Evolutionary conservation across 768 basidiomycete species (phyloP), one percentile per base, ranked within the genome.

Genomic region (Lactifluus subvellereus): DNA sequence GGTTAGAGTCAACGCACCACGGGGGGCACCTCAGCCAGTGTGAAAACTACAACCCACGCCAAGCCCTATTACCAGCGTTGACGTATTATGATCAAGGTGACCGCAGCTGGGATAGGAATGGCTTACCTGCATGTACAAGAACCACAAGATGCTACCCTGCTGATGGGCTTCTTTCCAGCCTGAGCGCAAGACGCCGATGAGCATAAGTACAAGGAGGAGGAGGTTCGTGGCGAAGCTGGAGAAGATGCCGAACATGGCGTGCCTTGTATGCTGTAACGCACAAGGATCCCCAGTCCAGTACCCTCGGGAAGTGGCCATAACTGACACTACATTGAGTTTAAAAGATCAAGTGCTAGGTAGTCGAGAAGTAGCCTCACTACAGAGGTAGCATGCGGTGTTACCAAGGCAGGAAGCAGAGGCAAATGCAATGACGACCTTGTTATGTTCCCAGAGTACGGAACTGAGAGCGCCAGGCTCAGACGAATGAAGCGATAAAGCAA

Each of bases 41-140:
- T n/a, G 2, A 56, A 27, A 11, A 35, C 8, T 16, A 57, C 10
- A 27, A 62, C 32, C 38, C 54, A 57, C 16, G n/a, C 22, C 32
- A 57, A 37, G 20, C 38, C 49, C 61, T 62, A n/a, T 33, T 16
- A 11, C 27, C 11, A 40, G 7, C 18, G 43, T n/a, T 43, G 18
- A 43, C 6, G 6, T 43, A 9, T 30, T 30, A 50, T 14, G 7
- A 22, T 58, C 22, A 49, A 38, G 14, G 14, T 37, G 48, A 38
- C 37, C 3, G 6, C 6, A 9, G n/a, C 7, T 27, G 27, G 27
- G 42, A 14, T 1, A 16, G 32, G 18, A 20, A 13, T 40, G 11
- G n/a, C 27, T n/a, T 40, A 54, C 53, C 14, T 61, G 53, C 2
- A 35, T 35, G 16, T 51, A 62, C 49, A 62, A n/a, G 33, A 62